Percentiles rank a stretch among this genome's conserved stretches.
phyloP scores from a whole-genome alignment of 306 rosid species.

The Lathyrus aphaca region DNA sequence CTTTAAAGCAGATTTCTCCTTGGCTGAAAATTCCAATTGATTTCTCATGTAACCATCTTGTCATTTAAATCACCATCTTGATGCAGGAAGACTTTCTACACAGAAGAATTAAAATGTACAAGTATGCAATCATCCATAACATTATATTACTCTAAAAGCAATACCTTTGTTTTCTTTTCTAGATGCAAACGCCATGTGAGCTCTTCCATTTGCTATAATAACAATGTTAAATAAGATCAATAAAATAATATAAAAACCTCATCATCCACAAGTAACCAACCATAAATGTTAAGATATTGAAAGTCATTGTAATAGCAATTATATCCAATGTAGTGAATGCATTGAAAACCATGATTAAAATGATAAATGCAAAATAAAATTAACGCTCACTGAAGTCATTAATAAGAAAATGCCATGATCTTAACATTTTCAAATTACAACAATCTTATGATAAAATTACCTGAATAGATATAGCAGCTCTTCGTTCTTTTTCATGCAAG shows the following conservation, averaged over 20 bases:
- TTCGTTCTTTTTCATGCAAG: slow-evolving; percentile 65
- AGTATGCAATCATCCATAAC: slow-evolving; percentile 26
- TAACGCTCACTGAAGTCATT: not conserved
- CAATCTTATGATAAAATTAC: slow-evolving; percentile 45
- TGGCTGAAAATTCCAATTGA: slow-evolving; percentile 74
- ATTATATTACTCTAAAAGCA: slow-evolving; percentile 3
- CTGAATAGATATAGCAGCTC: slow-evolving; percentile 86
- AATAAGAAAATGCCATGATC: slow-evolving; percentile 1
- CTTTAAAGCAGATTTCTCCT: slow-evolving; percentile 78
- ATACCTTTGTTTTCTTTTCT: slow-evolving; percentile 94
- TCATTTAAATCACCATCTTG: slow-evolving; percentile 17
- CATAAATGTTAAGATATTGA: slow-evolving; percentile 20
- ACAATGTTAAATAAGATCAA: slow-evolving; percentile 33
- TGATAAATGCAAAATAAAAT: slow-evolving; percentile 23
- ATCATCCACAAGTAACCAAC: slow-evolving; percentile 30
- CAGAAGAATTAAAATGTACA: slow-evolving; percentile 5
- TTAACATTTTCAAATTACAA: slow-evolving; percentile 28
- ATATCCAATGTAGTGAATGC: slow-evolving; percentile 19
- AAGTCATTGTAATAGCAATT: slow-evolving; percentile 17
- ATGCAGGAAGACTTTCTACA: slow-evolving; percentile 19
- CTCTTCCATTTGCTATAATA: slow-evolving; percentile 81
- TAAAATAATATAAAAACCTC: slow-evolving; percentile 23
- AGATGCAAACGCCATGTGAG: slow-evolving; percentile 94
- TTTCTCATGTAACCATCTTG: slow-evolving; percentile 35
- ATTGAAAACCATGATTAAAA: slow-evolving; percentile 1